A percentile compares a stretch with the other conserved stretches of the same genome.
phyloP scores from a whole-genome alignment of 179 eudicot species.

The Heliamphora pulchella region DNA sequence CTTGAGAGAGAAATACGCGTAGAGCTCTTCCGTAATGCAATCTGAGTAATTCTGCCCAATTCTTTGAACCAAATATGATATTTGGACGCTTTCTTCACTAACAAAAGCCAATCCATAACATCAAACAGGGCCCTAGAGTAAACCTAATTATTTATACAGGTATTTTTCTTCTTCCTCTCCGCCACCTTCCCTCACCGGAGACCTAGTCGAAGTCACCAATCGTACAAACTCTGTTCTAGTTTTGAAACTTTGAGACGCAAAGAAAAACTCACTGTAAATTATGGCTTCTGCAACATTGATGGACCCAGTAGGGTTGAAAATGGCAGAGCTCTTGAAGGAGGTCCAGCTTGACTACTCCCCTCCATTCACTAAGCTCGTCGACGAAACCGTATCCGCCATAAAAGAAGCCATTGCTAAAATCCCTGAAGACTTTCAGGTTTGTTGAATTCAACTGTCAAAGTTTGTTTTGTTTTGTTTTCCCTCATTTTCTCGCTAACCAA shows the following conservation, averaged over 20 bases:
- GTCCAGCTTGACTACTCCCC: slow-evolving; percentile 60
- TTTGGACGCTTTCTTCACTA: no score
- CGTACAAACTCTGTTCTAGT: neutral
- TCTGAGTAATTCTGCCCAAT: no score
- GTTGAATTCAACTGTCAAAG: neutral
- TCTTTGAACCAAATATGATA: no score
- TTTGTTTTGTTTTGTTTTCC: neutral
- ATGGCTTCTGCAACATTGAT: slow-evolving; percentile 18
- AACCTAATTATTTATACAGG: no score
- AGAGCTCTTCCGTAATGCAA: no score
- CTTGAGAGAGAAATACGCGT: no score
- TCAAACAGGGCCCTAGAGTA: no score
- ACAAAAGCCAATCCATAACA: no score
- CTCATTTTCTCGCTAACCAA: neutral
- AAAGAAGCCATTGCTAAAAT: slow-evolving; percentile 40
- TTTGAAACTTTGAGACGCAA: neutral
- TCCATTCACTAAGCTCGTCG: slow-evolving; percentile 35
- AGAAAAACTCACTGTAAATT: neutral
- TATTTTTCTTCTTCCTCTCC: neutral
- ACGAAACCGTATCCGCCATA: slow-evolving; percentile 46
- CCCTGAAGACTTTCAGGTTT: slow-evolving; percentile 57
- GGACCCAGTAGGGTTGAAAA: slow-evolving; percentile 45
- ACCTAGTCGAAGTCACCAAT: neutral
- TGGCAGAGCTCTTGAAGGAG: slow-evolving; percentile 61
- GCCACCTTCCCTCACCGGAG: neutral